These are phyloP conservation scores for Zymoseptoria ardabiliae DNA, from an alignment of 2,329 filamentous ascomycete genomes.

Conservation along the genomic window DNA sequence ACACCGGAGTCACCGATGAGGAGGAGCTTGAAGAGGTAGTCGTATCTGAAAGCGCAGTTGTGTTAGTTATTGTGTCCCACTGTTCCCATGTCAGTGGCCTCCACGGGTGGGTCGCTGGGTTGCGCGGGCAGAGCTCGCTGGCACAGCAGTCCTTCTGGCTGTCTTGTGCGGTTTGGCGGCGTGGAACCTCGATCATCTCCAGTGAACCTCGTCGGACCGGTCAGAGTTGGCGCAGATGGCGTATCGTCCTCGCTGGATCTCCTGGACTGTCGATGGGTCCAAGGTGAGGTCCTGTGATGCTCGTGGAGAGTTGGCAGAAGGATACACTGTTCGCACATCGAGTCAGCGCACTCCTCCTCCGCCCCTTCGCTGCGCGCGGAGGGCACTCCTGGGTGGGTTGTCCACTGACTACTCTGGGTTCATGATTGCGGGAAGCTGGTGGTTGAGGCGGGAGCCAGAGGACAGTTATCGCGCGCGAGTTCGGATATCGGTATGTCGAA, in stretches of 20 bases:
- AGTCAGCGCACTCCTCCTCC: slow-evolving; percentile 8
- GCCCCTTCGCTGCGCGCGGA: neutral
- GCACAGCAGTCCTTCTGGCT: neutral
- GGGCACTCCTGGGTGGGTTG: slow-evolving; percentile 1
- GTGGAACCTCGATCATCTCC: neutral
- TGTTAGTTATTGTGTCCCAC: slow-evolving; percentile 7
- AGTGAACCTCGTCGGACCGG: neutral
- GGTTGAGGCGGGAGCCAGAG: neutral
- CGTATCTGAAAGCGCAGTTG: slow-evolving; percentile 65
- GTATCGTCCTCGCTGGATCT: neutral
- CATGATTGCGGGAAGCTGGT: slow-evolving; percentile 45
- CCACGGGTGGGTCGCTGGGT: neutral
- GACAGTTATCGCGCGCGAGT: neutral
- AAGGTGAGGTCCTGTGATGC: neutral
- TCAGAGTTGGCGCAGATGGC: neutral
- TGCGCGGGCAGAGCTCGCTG: neutral
- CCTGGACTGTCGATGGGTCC: neutral
- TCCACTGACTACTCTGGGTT: slow-evolving; percentile 82
- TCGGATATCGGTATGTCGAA: neutral
- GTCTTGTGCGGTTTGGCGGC: neutral
- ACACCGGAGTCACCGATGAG: slow-evolving; percentile 99
- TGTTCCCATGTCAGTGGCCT: neutral
- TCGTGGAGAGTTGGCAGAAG: neutral
- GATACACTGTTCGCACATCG: neutral
- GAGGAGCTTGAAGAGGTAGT: slow-evolving; percentile 99